phyloP scores from a whole-genome alignment of 2,329 filamentous ascomycete species.

The Monilinia fructigena region DNA sequence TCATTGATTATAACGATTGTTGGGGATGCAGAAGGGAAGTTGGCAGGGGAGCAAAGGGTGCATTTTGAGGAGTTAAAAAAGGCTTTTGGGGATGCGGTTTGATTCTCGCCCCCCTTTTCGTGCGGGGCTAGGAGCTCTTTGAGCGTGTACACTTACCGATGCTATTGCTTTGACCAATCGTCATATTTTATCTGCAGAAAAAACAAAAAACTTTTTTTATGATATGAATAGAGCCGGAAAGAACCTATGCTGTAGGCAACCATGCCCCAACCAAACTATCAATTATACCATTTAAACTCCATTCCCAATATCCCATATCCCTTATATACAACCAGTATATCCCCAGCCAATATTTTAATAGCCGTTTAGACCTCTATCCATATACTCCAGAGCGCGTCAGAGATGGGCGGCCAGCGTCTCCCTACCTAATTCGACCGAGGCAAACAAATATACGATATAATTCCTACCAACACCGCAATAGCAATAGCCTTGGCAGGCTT shows the following conservation, averaged over 20 bases:
- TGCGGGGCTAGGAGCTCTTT: background rate
- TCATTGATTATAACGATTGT: conserved; percentile 93
- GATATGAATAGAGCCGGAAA: conserved; percentile 1
- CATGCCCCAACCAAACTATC: background rate
- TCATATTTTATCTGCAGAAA: background rate
- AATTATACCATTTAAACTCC: background rate
- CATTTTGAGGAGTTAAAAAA: conserved; percentile 69
- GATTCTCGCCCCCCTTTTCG: conserved; percentile 17
- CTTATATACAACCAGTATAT: conserved; percentile 1
- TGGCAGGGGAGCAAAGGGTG: conserved; percentile 70
- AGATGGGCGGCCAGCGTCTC: conserved; percentile 16
- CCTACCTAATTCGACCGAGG: background rate
- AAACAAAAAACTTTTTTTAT: conserved; percentile 15
- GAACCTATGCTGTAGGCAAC: background rate
- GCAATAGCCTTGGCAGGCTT: conserved; percentile 61
- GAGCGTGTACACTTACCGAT: conserved; percentile 15
- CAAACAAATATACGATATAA: conserved; percentile 51
- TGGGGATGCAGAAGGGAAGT: conserved; percentile 69
- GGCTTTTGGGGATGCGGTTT: conserved; percentile 50
- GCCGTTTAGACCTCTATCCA: background rate
- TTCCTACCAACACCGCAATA: conserved; percentile 64
- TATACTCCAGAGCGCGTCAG: conserved; percentile 36
- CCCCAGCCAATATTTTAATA: background rate
- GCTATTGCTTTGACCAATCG: background rate
- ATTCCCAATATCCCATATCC: background rate